Conservation (phyloP, 1,139 yeast species). For the Blastobotrys serpentis region DNA sequence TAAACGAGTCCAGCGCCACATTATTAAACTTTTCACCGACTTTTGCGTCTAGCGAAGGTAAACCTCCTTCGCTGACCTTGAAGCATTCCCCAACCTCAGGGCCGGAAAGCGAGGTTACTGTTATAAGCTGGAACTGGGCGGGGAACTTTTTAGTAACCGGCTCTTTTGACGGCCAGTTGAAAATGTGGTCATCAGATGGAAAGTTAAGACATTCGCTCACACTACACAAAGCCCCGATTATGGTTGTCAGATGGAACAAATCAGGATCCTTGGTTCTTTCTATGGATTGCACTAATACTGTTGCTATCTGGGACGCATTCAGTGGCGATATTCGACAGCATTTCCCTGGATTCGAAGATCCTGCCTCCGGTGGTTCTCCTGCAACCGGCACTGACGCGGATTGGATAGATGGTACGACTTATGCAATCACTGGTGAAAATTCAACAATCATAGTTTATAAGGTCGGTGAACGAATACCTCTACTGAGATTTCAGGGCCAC, state of each 20-base stretch:
- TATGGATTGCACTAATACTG: slow-evolving; percentile 43
- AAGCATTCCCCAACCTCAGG: slow-evolving; percentile 19
- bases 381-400: slow-evolving; percentile 52
- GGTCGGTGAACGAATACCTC: slow-evolving; percentile 50
- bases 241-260: slow-evolving; percentile 52
- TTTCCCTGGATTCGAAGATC: slow-evolving; percentile 15
- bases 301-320: slow-evolving; percentile 55
- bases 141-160: slow-evolving; percentile 37
- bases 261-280: slow-evolving; percentile 44
- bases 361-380: slow-evolving; percentile 2
- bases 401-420: slow-evolving; percentile 72
- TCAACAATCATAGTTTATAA: slow-evolving; percentile 60
- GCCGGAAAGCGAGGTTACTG: slow-evolving; percentile 33
- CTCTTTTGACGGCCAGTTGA: slow-evolving; percentile 35
- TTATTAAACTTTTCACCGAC: slow-evolving; percentile 14
- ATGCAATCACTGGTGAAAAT: slow-evolving; percentile 64
- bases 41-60: background rate
- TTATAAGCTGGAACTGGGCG: slow-evolving; percentile 34
- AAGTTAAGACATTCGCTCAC: slow-evolving; percentile 56
- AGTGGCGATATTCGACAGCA: slow-evolving; percentile 46
- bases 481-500: slow-evolving; percentile 71
- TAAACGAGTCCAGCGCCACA: slow-evolving; percentile 14
- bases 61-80: slow-evolving; percentile 10
- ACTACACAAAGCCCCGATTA: slow-evolving; percentile 53
- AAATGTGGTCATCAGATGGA: slow-evolving; percentile 37